phyloP scores from a whole-genome alignment of 208 protist genomes.

The Leishmania tropica region DNA sequence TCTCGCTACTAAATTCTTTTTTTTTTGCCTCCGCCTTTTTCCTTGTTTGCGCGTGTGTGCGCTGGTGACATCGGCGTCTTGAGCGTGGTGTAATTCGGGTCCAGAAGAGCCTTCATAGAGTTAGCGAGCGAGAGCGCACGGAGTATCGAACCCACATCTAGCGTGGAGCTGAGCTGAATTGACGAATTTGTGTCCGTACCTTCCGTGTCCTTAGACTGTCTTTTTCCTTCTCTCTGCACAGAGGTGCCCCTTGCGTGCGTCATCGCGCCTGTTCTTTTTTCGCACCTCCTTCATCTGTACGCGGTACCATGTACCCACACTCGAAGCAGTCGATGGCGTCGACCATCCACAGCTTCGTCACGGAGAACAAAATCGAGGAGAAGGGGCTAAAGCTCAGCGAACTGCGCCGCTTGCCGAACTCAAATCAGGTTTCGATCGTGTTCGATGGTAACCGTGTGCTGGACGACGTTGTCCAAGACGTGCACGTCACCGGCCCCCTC shows the following conservation, averaged over 20 bases:
- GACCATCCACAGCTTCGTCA: slow-evolving; percentile 66
- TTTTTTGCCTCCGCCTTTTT: neutral
- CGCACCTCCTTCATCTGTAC: neutral
- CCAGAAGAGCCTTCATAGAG: neutral
- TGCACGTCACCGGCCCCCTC: slow-evolving; percentile 55
- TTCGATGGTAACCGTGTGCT: slow-evolving; percentile 88
- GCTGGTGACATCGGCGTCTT: neutral
- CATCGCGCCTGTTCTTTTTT: neutral
- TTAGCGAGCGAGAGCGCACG: neutral
- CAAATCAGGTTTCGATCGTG: slow-evolving; percentile 56
- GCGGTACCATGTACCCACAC: slow-evolving; percentile 36
- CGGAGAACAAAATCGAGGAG: slow-evolving; percentile 66
- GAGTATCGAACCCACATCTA: neutral
- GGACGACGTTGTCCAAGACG: slow-evolving; percentile 63
- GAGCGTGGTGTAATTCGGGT: neutral
- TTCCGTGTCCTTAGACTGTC: neutral
- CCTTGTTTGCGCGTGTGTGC: neutral
- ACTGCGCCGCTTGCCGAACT: slow-evolving; percentile 47
- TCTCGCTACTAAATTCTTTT: neutral
- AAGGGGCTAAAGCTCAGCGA: slow-evolving; percentile 55
- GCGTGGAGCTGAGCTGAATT: neutral
- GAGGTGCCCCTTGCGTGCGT: neutral
- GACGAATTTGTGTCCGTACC: neutral
- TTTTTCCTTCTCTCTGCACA: slow-evolving; percentile 1
- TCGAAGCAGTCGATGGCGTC: slow-evolving; percentile 27